Evolutionary conservation across 331 rosid genomes (phyloP), one percentile per base, ranked within the genome.

Genomic region (Ulmus americana): DNA sequence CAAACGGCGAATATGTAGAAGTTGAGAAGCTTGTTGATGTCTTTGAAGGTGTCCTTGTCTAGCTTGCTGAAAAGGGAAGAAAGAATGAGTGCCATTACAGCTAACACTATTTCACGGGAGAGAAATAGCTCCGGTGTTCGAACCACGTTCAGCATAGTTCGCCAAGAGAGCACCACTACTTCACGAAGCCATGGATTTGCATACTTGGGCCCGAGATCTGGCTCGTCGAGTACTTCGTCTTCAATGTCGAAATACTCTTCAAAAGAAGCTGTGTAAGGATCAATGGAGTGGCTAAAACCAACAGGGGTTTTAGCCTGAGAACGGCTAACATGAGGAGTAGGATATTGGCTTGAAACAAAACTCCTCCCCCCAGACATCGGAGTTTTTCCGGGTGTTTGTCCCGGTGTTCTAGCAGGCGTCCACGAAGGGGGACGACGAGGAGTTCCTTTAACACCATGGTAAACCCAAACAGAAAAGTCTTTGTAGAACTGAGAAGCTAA

Each of bases 111-210:
- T 86, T 88, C 95, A 15, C 97, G 83, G 1, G 96, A 91, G 12
- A 90, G 81, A 69, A 92, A 88, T 38, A 92, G 90, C 63, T 92
- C 95, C 8, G 95, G 96, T 28, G 96, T 86, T 49, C 96, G 94
- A 58, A 86, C 39, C 60, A 91, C 95, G 39, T 84, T 92, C 28
- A 88, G 81, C 2, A 59, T 38, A 4, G 95, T 88, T 42, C 91
- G 74, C 94, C 89, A 74, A 9, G 96, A 92, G 39, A 92, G 92
- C 68, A 88, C 85, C 0, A 20, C 76, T 28, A 92, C 90, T 82
- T 92, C 96, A 11, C 86, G 84, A 10, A 82, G 64, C 94, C 95
- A 92, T 6, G 96, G 94, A 60, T 92, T 92, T 59, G 95, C 89
- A n/a, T 63, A 92, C 68, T 92, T 92, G 18, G 87, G 68, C 22